phyloP scores from a whole-genome alignment of 169 alveolate genomes.

The Cryptosporidium sp. region DNA sequence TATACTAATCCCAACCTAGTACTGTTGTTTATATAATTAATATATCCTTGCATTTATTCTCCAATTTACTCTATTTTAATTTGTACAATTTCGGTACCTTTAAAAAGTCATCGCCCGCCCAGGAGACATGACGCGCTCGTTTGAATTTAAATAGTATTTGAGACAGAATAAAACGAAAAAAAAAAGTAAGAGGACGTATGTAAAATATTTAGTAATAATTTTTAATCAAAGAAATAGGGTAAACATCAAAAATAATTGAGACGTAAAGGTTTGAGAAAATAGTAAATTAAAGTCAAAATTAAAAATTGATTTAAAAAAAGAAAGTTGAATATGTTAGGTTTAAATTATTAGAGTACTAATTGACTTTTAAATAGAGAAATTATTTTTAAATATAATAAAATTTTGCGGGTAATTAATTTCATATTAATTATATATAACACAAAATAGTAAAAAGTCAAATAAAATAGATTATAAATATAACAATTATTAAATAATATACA shows the following conservation, averaged over 20 bases:
- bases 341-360: not conserved
- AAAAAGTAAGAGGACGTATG: not conserved
- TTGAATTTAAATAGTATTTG: not conserved
- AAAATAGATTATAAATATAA: not conserved
- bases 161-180: not conserved
- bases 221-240: not conserved
- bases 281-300: not conserved
- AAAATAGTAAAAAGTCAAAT: constrained; percentile 8
- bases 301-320: not conserved
- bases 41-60: no score
- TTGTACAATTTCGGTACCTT: not conserved
- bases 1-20: not conserved
- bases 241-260: not conserved
- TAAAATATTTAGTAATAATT: not conserved
- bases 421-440: not conserved
- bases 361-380: not conserved
- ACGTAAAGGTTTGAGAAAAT: not conserved
- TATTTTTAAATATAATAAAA: not conserved
- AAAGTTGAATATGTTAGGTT: not conserved
- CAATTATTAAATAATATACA: no score
- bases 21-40: no score
- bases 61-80: no score
- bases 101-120: not conserved
- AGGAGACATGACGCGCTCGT: not conserved
- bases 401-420: constrained; percentile 1